Conservation (phyloP, 495 filamentous ascomycete species). For the Aspergillus asperescens region DNA sequence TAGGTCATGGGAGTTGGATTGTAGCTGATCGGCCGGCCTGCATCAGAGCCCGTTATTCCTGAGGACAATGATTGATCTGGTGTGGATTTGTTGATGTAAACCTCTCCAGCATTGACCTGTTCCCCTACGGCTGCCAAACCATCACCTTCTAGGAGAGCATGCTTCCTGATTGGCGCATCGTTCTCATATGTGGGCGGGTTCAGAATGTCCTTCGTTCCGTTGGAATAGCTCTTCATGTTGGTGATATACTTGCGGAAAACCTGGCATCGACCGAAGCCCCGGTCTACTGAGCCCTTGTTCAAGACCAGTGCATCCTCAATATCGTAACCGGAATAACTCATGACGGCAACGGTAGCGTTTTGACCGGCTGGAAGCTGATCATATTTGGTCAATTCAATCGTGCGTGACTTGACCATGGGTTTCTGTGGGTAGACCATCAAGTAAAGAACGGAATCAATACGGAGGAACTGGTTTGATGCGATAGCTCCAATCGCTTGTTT, state of each 20-base stretch:
- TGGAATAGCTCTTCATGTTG: constrained; percentile 73
- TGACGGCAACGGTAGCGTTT: constrained; percentile 94
- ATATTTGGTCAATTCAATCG: constrained; percentile 95
- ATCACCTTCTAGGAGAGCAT: constrained; percentile 67
- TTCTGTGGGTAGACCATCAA: constrained; percentile 97
- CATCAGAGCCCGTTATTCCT: constrained; percentile 56
- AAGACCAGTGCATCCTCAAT: constrained; percentile 97
- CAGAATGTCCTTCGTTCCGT: constrained; percentile 70
- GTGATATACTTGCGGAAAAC: constrained; percentile 86
- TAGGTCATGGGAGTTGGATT: constrained; percentile 71
- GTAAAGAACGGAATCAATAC: constrained; percentile 93
- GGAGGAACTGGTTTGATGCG: constrained; percentile 91
- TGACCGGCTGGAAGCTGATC: constrained; percentile 96
- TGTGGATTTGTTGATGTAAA: constrained; percentile 80
- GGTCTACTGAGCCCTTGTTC: constrained; percentile 90
- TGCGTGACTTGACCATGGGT: constrained; percentile 93
- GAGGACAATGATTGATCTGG: constrained; percentile 66
- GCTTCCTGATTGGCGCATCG: constrained; percentile 62
- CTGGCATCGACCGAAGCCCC: constrained; percentile 93
- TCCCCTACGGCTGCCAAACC: constrained; percentile 81
- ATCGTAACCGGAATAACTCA: constrained; percentile 99
- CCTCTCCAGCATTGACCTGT: constrained; percentile 64
- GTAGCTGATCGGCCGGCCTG: constrained; percentile 52
- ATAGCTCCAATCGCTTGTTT: constrained; percentile 99
- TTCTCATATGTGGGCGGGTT: constrained; percentile 55